Evolutionary conservation across 768 basidiomycete species (phyloP).

Genomic region (Russula compacta): DNA sequence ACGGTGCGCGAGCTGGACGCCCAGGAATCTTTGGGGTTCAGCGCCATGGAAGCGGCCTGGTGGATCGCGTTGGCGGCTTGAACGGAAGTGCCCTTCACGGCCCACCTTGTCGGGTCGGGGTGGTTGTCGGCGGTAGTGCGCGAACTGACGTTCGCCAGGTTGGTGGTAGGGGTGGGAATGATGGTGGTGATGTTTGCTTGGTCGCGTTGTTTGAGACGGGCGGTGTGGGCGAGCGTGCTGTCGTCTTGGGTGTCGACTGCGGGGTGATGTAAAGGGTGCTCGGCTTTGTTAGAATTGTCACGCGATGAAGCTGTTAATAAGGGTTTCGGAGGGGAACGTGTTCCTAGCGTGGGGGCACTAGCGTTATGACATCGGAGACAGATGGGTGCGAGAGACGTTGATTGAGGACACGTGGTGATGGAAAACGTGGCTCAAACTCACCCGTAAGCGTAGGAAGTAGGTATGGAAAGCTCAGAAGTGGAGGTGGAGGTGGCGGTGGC

Average conservation of each 20-base stretch:
- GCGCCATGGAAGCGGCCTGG: conserved; percentile 46
- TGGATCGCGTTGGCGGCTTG: conserved; percentile 77
- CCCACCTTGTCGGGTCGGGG: conserved; percentile 60
- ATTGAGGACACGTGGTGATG: conserved; percentile 19
- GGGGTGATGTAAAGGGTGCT: conserved; percentile 34
- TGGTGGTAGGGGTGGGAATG: not conserved
- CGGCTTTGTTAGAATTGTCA: conserved; percentile 25
- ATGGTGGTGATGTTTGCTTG: conserved; percentile 22
- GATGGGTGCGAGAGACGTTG: conserved; percentile 19
- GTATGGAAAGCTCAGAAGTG: conserved; percentile 29
- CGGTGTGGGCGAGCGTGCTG: conserved; percentile 38
- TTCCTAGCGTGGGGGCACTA: conserved; percentile 47
- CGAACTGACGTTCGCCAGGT: conserved; percentile 23
- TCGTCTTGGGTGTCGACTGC: conserved; percentile 28
- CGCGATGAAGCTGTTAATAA: conserved; percentile 32
- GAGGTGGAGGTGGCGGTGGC: conserved; percentile 23
- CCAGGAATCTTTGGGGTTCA: conserved; percentile 58
- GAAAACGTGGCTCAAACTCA: conserved; percentile 30
- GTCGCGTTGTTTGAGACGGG: conserved; percentile 39
- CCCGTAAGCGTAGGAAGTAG: conserved; percentile 67
- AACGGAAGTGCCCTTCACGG: conserved; percentile 75
- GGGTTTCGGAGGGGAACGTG: conserved; percentile 53
- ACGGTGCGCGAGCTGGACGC: conserved; percentile 41
- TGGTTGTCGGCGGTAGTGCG: conserved; percentile 30
- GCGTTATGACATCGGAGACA: conserved; percentile 5